These are phyloP conservation scores for Pistacia atlantica DNA, from an alignment of 345 rosid genomes.

Conservation along the genomic window DNA sequence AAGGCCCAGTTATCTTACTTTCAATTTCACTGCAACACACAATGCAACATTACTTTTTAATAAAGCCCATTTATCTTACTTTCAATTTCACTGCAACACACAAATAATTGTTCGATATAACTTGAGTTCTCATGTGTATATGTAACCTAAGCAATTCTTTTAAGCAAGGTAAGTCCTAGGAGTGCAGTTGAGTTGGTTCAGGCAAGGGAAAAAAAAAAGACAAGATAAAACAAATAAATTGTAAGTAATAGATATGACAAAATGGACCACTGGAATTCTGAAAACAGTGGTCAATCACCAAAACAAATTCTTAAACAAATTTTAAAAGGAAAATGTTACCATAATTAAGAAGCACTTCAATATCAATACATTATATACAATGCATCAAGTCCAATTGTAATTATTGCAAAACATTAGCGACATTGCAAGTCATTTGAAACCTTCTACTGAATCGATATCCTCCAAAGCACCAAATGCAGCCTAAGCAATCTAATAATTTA, in stretches of 20 bases:
- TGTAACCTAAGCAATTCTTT: not conserved
- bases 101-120: not conserved
- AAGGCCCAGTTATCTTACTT: not conserved
- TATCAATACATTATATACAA: too few species aligned
- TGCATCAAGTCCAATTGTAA: too few species aligned
- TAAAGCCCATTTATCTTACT: not conserved
- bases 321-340: not conserved
- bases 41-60: constrained; percentile 6
- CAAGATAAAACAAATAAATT: too few species aligned
- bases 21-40: not conserved
- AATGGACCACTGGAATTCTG: not conserved
- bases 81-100: not conserved
- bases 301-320: too few species aligned
- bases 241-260: not conserved
- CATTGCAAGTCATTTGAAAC: too few species aligned
- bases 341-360: not conserved
- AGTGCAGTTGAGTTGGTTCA: not conserved
- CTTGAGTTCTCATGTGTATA: not conserved
- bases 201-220: not conserved
- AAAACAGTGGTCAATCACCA: not conserved
- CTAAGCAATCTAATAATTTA: not conserved
- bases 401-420: too few species aligned
- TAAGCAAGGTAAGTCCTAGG: not conserved
- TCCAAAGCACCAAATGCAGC: too few species aligned
- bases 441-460: too few species aligned